Evolutionary conservation across 192 early-diverging fungal species (phyloP), one percentile per base, ranked within the genome.

Genomic region (Linnemannia hyalina): DNA sequence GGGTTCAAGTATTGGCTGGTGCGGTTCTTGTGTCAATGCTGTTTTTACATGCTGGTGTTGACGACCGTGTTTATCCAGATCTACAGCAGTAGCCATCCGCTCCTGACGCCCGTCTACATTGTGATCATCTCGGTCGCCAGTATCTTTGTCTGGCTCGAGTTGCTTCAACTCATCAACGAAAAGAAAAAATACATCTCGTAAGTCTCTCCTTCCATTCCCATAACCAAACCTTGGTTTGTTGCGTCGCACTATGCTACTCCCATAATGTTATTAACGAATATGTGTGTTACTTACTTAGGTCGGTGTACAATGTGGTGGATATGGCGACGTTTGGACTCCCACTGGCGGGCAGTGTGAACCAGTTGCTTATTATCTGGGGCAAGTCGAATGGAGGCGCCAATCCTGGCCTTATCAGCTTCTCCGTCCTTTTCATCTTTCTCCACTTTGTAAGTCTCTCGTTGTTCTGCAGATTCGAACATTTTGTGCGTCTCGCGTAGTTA

Each of bases 71-170:
- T 77, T 22, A 23, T 44, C 60, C 63, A 68, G 38, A 13, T 77
- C n/a, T 54, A 74, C 16, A 49, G 73, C 46, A 74, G 29, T 10
- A 74, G 29, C 4, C 29, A 49, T 32, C 40, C 29, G 0, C 15
- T 36, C 47, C 73, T 74, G 18, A 22, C 32, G 3, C 29, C 29
- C 15, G 42, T 74, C 0, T 74, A 44, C 18, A 35, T 52, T 20
- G 29, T 18, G 22, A 74, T 74, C 47, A 74, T 74, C 29, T 38
- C 46, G 23, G 18, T 74, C 11, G 41, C 73, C 26, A 44, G 41
- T 52, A 35, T 74, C 23, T 74, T 74, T 74, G 23, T 74, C 26
- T 74, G 73, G 73, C 46, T 74, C 15, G 73, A 74, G 73, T 11
- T 49, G 9, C 29, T 49, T 6, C 73, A 74, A 18, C 32, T 44